Conservation (phyloP, 2,329 filamentous ascomycete species). For the Xylariales sp. region DNA sequence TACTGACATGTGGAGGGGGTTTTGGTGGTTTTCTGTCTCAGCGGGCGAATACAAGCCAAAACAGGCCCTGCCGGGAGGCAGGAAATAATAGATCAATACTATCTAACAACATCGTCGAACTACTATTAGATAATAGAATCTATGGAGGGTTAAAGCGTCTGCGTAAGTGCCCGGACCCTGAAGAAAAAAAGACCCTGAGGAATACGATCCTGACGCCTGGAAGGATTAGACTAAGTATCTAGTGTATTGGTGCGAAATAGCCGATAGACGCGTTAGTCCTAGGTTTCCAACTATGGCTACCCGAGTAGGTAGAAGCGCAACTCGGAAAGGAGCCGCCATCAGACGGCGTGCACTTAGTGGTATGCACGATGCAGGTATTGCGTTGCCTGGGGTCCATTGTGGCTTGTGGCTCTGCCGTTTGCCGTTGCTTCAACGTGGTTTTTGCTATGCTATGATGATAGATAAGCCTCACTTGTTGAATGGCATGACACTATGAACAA, state of each 20-base stretch:
- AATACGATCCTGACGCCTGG: neutral
- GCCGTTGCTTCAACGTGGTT: neutral
- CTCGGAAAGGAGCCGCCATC: constrained; percentile 9
- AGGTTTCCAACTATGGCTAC: constrained; percentile 1
- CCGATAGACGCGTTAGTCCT: constrained; percentile 9
- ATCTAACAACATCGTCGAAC: constrained; percentile 3
- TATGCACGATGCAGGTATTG: constrained; percentile 8
- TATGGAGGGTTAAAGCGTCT: constrained; percentile 8
- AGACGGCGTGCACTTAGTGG: neutral
- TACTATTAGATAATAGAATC: constrained; percentile 1
- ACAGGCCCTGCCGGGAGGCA: neutral
- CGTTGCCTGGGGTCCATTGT: constrained; percentile 4
- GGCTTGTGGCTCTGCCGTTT: constrained; percentile 12
- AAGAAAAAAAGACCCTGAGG: constrained; percentile 3
- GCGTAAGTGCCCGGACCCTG: constrained; percentile 1
- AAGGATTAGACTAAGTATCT: neutral
- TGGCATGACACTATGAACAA: neutral
- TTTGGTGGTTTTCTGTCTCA: neutral
- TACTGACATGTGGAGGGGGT: neutral
- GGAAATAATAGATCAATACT: constrained; percentile 10
- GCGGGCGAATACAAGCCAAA: neutral
- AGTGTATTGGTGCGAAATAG: neutral
- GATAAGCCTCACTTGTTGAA: constrained; percentile 5
- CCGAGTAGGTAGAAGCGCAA: constrained; percentile 1
- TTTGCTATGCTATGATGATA: neutral